These are phyloP conservation scores for Pseudohalonectria lignicola DNA, from an alignment of 2,329 filamentous ascomycete species.

Conservation along the genomic window DNA sequence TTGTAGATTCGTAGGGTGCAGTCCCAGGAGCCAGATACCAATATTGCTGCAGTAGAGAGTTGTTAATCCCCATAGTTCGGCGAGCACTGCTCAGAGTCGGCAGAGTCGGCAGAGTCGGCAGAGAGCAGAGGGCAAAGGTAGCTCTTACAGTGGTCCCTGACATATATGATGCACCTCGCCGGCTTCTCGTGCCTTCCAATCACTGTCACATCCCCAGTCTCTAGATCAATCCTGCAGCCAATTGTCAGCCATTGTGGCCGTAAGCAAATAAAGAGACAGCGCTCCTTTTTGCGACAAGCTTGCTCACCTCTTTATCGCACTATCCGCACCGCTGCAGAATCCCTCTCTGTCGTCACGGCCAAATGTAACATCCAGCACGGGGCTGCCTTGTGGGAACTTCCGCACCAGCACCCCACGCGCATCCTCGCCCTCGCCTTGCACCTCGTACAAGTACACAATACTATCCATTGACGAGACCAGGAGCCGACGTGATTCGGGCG, in stretches of 20 bases:
- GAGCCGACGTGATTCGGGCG: constrained; percentile 63
- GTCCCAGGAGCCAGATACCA: constrained; percentile 92
- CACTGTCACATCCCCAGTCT: constrained; percentile 59
- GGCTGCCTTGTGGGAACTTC: constrained; percentile 71
- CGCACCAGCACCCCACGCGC: constrained; percentile 52
- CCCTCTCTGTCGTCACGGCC: constrained; percentile 73
- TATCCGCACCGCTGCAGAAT: constrained; percentile 79
- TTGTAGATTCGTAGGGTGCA: constrained; percentile 78
- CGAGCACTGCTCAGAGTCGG: background rate
- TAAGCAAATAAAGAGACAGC: constrained; percentile 1
- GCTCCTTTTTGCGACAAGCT: background rate
- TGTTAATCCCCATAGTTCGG: too few relatives aligned
- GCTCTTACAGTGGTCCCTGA: constrained; percentile 51
- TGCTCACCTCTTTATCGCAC: constrained; percentile 64
- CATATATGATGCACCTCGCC: constrained; percentile 78
- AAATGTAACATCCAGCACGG: constrained; percentile 86
- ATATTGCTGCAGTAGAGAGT: constrained; percentile 46
- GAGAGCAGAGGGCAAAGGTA: too few relatives aligned
- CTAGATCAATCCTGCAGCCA: constrained; percentile 49
- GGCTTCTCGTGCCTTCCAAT: constrained; percentile 70
- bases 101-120: too few relatives aligned
- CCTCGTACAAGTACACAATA: constrained; percentile 82
- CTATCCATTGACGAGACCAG: constrained; percentile 95
- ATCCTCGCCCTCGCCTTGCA: constrained; percentile 42
- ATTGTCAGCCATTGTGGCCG: too few relatives aligned